Base-by-base conservation (phyloP, 192 early-diverging fungal genomes). In the Podila horticola region DNA sequence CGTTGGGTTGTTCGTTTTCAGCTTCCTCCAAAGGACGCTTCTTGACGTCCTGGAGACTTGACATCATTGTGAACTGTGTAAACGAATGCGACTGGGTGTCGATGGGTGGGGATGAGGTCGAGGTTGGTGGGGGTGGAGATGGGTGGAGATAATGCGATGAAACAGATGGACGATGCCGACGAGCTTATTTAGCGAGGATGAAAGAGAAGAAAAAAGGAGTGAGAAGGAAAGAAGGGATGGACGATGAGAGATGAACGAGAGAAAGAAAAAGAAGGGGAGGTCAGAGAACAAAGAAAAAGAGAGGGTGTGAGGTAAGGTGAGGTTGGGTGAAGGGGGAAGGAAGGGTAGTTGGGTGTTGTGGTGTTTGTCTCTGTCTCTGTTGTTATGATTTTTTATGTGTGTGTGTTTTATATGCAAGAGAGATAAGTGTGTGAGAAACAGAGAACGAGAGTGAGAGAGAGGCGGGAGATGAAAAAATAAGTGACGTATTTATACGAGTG, bases 41-140 rank as follows among this genome's bases (percentile, higher is more conserved):
- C 57, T 81, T 81, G 71, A 81, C 77, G 70, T 81, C 77, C 33
- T 71, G 70, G 64, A 60, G 51, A 52, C 63, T 81, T 5, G 77
- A 81, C 77, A 81, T 81, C 77, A 81, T 81, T 1, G 30, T 63
- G 29, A 29, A 31, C 48, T 64, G 52, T 41, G 58, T 38, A 22
- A 17, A 26, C 17, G 28, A 49, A 29, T 28, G 26, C 26, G 17
- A 28, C 17, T 49, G 45, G 33, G 26, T 52, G 65, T 67, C 51
- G 30, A 67, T 22, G n/a, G 36, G 36, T 28, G 48, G 49, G 29
- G 48, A 17, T 36, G 34, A 20, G 15, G 10, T 15, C 17, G 30
- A 33, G 30, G 60, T 17, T 31, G 60, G 9, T 33, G 61, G 7
- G 45, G 2, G 45, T 63, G 62, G 38, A 13, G 8, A 1, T 41